Conservation (phyloP, 192 early-diverging fungal genomes). For the Dimargaris verticillata region DNA sequence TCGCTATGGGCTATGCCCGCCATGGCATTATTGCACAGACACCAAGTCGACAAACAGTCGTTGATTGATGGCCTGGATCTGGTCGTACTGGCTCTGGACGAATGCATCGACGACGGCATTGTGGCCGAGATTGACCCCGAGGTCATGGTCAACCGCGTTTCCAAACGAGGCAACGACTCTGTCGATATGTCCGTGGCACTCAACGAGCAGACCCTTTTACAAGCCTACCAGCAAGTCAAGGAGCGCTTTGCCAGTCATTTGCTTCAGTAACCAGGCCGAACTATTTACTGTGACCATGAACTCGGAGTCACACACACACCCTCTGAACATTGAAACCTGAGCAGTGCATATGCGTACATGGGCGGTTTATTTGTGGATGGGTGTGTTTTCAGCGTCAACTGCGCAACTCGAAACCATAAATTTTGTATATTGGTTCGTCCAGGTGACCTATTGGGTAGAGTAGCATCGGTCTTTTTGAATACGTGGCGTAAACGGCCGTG, state of each 20-base stretch:
- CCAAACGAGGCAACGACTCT: constrained; percentile 51
- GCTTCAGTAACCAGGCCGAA: constrained; percentile 25
- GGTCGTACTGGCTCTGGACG: constrained; percentile 79
- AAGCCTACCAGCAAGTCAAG: constrained; percentile 61
- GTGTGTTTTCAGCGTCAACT: too few species aligned
- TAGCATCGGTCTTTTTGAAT: too few species aligned
- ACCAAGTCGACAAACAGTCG: constrained; percentile 78
- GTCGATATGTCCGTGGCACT: constrained; percentile 44
- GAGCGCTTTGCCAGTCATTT: constrained; percentile 51
- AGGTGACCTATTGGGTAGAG: too few species aligned
- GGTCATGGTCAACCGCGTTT: constrained; percentile 58
- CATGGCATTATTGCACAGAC: constrained; percentile 12
- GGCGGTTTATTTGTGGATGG: too few species aligned
- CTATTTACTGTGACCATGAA: too few species aligned
- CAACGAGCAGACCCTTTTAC: constrained; percentile 56
- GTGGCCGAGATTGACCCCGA: constrained; percentile 57
- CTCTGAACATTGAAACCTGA: too few species aligned
- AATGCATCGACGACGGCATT: constrained; percentile 86
- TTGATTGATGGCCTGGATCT: constrained; percentile 85
- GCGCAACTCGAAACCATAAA: too few species aligned
- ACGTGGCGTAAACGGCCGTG: too few species aligned
- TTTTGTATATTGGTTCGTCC: too few species aligned
- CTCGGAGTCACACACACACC: too few species aligned
- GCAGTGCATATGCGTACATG: too few species aligned
- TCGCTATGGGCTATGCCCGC: too few species aligned